These are phyloP conservation scores for Neurospora sp. DNA, from an alignment of 495 filamentous ascomycete species.

Conservation along the genomic window DNA sequence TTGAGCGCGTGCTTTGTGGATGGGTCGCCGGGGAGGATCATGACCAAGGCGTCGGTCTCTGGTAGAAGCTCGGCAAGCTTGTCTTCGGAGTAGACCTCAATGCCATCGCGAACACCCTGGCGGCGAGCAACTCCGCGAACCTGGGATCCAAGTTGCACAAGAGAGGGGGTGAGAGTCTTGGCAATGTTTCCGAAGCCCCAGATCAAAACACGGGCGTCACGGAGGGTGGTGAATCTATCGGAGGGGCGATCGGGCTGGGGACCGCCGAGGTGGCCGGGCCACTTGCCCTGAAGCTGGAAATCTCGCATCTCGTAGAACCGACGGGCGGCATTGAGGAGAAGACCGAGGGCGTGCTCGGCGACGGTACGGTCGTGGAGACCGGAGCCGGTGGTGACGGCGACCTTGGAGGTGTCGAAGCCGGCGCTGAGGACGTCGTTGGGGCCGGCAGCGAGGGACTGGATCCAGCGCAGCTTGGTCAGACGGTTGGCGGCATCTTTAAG, in stretches of 20 bases:
- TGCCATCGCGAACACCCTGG: conserved; percentile 48
- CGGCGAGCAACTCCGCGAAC: conserved; percentile 38
- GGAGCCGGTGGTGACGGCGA: conserved; percentile 45
- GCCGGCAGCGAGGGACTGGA: conserved; percentile 50
- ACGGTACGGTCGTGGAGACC: conserved; percentile 51
- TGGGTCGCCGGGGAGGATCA: conserved; percentile 58
- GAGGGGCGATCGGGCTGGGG: conserved; percentile 39
- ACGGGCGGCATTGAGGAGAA: conserved; percentile 40
- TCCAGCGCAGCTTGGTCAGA: conserved; percentile 46
- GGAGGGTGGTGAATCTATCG: conserved; percentile 42
- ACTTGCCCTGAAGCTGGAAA: conserved; percentile 39
- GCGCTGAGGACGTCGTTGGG: conserved; percentile 51
- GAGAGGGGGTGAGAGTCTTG: conserved; percentile 59
- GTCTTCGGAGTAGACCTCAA: conserved; percentile 40
- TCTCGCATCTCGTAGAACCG: conserved; percentile 50
- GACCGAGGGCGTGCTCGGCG: conserved; percentile 46
- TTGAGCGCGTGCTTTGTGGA: conserved; percentile 67
- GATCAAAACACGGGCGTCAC: conserved; percentile 43
- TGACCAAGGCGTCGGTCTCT: conserved; percentile 60
- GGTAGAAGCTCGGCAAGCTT: conserved; percentile 46
- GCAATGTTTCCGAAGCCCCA: conserved; percentile 85
- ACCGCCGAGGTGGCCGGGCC: conserved; percentile 48
- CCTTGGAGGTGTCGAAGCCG: conserved; percentile 37
- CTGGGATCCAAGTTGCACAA: conserved; percentile 44
- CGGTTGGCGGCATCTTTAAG: conserved; percentile 39